These are phyloP conservation scores for Chenopodium album DNA, from an alignment of 148 eudicot genomes.

Conservation along the genomic window DNA sequence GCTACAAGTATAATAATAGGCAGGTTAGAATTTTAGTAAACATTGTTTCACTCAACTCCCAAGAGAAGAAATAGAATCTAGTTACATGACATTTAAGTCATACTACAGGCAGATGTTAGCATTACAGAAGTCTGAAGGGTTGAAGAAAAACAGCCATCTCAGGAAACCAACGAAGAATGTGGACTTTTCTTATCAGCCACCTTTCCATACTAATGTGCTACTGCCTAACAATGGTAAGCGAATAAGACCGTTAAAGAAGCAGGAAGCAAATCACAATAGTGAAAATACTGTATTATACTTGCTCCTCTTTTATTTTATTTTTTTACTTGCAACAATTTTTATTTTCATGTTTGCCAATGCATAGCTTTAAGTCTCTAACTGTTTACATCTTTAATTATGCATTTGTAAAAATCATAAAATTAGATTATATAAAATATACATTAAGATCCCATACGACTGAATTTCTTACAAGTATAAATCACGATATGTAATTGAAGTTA, in stretches of 20 bases:
- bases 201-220: background rate
- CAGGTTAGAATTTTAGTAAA: background rate
- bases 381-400: no score
- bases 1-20: no score
- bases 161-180: background rate
- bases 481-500: no score
- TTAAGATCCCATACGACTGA: no score
- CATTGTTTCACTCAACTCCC: background rate
- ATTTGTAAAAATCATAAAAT: no score
- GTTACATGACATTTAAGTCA: background rate
- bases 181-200: background rate
- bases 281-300: background rate
- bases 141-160: background rate
- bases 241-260: background rate
- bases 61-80: background rate
- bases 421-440: no score
- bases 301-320: no score
- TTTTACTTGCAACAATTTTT: no score
- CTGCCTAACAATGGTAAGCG: no score
- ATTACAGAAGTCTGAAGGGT: background rate
- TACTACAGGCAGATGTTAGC: background rate
- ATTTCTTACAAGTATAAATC: no score
- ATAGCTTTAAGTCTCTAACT: no score
- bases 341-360: no score
- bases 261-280: background rate